Base-by-base conservation (phyloP, 257 asterid genomes). In the Orobanche coerulescens region DNA sequence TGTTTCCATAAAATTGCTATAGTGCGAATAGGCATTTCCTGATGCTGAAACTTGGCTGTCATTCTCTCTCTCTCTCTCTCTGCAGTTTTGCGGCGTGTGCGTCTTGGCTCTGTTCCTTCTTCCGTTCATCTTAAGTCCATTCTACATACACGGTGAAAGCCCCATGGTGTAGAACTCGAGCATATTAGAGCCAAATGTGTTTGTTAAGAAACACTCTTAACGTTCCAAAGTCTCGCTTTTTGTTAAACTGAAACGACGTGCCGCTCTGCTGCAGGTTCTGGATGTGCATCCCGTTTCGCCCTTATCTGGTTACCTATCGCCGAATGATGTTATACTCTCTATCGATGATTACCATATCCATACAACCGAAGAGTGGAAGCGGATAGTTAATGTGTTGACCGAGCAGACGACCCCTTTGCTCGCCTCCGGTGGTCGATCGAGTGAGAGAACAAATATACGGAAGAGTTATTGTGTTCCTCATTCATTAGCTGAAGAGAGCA, bases 61-160 rank as follows among this genome's bases (percentile, higher is more conserved):
- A n/a, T n/a, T n/a, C n/a, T n/a, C n/a, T n/a, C n/a, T n/a, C n/a
- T n/a, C n/a, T n/a, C n/a, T n/a, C n/a, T n/a, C 56, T 54, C 24
- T 84, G 77, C 88, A 90, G 94, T 77, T 85, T 65, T 88, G 94
- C 61, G 75, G 73, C 61, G 80, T 72, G 74, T 87, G 98, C 77
- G 70, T 76, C 46, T 33, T 78, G 70, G 75, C 76, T 22, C 79
- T 91, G 75, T 54, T 79, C 62, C 63, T 81, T 40, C 85, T 83
- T 63, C 98, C 96, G 1, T 49, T 68, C 52, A 48, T 77, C 61
- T 76, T 85, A 79, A 68, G 77, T 73, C 96, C 96, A 54, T 73
- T 88, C 64, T 88, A 83, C 73, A 63, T 76, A 47, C 78, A 87
- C 13, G 92, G 87, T 34, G 78, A 81, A 72, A 71, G 71, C 67